phyloP scores from a whole-genome alignment of 768 basidiomycete genomes.

The Crepidotus variabilis region DNA sequence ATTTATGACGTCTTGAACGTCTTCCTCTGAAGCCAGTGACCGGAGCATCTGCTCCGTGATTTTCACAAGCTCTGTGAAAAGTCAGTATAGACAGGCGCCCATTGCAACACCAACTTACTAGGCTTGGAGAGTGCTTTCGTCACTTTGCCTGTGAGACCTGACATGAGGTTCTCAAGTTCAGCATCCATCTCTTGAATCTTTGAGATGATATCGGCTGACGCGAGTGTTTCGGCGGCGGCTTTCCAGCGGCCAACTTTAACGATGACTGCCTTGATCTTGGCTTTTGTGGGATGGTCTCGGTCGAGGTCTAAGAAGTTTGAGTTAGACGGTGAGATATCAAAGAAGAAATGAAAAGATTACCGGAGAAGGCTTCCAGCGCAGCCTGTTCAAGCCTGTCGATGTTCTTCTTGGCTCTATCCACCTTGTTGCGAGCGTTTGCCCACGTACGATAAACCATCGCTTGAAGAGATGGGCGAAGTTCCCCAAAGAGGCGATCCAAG shows the following conservation, averaged over 20 bases:
- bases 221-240: constrained; percentile 5
- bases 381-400: not conserved
- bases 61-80: not conserved
- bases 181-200: constrained; percentile 14
- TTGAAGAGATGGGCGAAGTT: not conserved
- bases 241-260: constrained; percentile 19
- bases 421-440: not conserved
- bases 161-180: constrained; percentile 15
- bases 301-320: constrained; percentile 13
- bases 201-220: not conserved
- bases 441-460: constrained; percentile 7
- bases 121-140: not conserved
- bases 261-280: constrained; percentile 12
- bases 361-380: constrained; percentile 6
- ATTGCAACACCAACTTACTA: not conserved
- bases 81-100: not conserved
- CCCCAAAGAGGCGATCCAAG: not conserved
- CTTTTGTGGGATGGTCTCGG: constrained; percentile 9
- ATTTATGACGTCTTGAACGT: constrained; percentile 11
- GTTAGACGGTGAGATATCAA: not conserved
- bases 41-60: constrained; percentile 4
- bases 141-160: constrained; percentile 8
- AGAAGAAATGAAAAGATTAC: constrained; percentile 1
- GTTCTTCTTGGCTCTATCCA: not conserved
- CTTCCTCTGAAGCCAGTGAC: constrained; percentile 14